Percentiles rank a stretch among this genome's conserved stretches.
These are phyloP conservation scores for Cystoderma amianthinum DNA, from an alignment of 768 basidiomycete species.

Conservation along the genomic window DNA sequence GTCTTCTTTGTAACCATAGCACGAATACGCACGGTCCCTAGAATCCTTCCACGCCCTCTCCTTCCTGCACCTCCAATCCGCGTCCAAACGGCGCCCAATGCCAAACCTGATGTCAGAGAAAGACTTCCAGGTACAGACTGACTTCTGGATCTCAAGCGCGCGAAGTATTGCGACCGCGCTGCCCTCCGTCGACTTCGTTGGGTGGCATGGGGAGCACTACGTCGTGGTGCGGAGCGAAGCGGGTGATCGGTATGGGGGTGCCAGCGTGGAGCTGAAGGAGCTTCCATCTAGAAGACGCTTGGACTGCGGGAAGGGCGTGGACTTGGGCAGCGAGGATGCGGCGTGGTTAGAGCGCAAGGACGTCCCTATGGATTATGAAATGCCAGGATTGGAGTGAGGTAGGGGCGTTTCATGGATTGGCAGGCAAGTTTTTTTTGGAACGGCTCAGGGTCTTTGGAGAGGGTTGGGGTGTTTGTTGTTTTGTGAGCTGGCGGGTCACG, in stretches of 20 bases:
- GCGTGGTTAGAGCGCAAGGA: constrained; percentile 68
- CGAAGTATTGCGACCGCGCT: constrained; percentile 41
- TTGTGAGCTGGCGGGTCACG: no score
- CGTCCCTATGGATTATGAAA: constrained; percentile 72
- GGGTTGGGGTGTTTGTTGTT: no score
- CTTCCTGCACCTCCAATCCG: constrained; percentile 53
- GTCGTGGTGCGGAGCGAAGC: constrained; percentile 41
- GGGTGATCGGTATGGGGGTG: constrained; percentile 5
- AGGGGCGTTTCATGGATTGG: neutral
- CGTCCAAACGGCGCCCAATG: constrained; percentile 41
- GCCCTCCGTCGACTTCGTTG: constrained; percentile 55
- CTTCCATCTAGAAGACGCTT: constrained; percentile 47
- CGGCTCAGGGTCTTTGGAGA: no score
- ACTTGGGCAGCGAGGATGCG: constrained; percentile 55
- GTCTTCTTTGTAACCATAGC: constrained; percentile 21
- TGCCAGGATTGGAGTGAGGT: constrained; percentile 31
- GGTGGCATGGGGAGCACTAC: constrained; percentile 72
- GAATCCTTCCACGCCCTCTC: constrained; percentile 39
- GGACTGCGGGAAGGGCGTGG: constrained; percentile 62
- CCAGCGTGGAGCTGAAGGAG: constrained; percentile 46
- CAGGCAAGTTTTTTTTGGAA: neutral
- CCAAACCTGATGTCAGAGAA: constrained; percentile 54
- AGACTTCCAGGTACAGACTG: constrained; percentile 51
- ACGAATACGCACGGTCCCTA: constrained; percentile 47
- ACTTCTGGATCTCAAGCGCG: constrained; percentile 44